phyloP scores from a whole-genome alignment of 768 basidiomycete species.

The Pisolithus microcarpus region DNA sequence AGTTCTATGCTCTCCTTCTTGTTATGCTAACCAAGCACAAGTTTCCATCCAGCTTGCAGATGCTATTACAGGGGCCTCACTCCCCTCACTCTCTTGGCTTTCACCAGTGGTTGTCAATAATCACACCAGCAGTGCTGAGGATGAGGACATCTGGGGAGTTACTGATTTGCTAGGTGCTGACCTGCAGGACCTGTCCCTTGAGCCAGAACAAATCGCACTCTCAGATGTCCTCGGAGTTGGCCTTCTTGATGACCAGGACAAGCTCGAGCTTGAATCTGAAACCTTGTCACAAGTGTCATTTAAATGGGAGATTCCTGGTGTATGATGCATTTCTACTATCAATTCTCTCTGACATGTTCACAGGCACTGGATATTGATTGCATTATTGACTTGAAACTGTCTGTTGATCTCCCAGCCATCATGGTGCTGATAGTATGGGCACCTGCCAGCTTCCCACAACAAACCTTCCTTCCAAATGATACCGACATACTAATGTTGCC shows the following conservation, averaged over 20 bases:
- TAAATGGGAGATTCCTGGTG: background rate
- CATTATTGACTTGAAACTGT: background rate
- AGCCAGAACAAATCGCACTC: background rate
- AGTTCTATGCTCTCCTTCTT: conserved; percentile 4
- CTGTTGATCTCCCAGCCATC: background rate
- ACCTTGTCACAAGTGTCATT: background rate
- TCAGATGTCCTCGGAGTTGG: background rate
- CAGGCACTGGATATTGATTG: background rate
- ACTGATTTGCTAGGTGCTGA: background rate
- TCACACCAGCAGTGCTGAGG: background rate
- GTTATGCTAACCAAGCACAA: conserved; percentile 6
- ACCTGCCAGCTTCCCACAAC: background rate
- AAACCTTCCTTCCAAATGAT: background rate
- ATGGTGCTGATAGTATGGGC: background rate
- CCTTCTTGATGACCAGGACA: background rate
- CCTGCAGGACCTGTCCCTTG: background rate
- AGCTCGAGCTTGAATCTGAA: background rate
- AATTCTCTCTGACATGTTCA: background rate
- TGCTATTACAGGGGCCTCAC: background rate
- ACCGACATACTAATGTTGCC: background rate
- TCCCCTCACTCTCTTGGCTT: background rate
- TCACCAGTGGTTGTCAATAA: background rate
- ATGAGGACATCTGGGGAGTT: background rate
- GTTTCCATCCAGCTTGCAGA: conserved; percentile 3
- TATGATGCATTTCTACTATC: background rate